These are phyloP conservation scores for Eucalyptus leucophloia DNA, from an alignment of 345 rosid genomes.

Conservation along the genomic window DNA sequence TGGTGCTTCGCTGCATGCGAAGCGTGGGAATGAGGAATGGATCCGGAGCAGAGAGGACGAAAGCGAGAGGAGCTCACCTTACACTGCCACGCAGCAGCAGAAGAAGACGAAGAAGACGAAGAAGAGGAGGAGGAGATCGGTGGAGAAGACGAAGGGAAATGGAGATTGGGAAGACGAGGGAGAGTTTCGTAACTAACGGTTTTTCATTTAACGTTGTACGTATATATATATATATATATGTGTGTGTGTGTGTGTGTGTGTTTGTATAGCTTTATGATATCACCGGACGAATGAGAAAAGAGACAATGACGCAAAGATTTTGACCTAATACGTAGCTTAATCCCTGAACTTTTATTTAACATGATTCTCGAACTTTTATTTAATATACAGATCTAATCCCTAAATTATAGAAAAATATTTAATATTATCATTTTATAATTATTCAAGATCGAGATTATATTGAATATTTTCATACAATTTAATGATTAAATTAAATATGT, in stretches of 20 bases:
- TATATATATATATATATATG: too few species aligned
- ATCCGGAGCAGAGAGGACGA: not conserved
- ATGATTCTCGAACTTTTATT: accelerated
- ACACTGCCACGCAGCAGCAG: not conserved
- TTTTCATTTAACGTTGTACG: accelerated
- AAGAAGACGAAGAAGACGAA: not conserved
- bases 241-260: accelerated
- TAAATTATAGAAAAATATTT: not conserved
- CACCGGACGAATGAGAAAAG: not conserved
- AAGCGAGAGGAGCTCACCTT: not conserved
- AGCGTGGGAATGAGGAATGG: not conserved
- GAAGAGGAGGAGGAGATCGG: not conserved
- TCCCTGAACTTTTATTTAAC: accelerated
- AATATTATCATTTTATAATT: too few species aligned
- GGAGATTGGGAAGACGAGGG: not conserved
- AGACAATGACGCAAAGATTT: too few species aligned
- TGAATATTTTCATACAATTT: accelerated
- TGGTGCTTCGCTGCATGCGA: not conserved
- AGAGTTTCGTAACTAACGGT: not conserved
- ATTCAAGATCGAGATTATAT: accelerated
- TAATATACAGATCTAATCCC: accelerated
- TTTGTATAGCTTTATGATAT: not conserved
- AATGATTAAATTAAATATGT: accelerated
- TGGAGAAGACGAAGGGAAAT: not conserved
- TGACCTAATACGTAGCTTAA: not conserved